A percentile compares a stretch with the other conserved stretches of the same genome.
Evolutionary conservation across 2,329 filamentous ascomycete genomes (phyloP).

Genomic region (Geosmithia flava): DNA sequence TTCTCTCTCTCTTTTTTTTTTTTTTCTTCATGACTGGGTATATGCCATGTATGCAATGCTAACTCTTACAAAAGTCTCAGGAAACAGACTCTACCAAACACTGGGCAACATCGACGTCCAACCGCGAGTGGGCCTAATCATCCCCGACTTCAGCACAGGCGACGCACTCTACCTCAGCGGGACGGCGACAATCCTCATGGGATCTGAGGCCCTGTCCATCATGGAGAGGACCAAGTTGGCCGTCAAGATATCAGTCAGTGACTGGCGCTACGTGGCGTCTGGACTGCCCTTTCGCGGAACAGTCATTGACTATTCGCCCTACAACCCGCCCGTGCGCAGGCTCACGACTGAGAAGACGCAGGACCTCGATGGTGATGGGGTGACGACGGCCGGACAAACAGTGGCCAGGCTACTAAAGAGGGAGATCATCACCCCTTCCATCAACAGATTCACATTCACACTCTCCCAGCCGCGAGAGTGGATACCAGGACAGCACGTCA

Average conservation of each 20-base stretch:
- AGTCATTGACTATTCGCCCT: slow-evolving; percentile 52
- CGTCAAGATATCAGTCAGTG: slow-evolving; percentile 51
- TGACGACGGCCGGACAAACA: slow-evolving; percentile 6
- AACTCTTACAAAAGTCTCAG: slow-evolving; percentile 46
- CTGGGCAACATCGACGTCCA: slow-evolving; percentile 63
- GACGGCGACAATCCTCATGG: slow-evolving; percentile 51
- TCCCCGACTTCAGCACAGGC: slow-evolving; percentile 64
- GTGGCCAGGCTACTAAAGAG: slow-evolving; percentile 45
- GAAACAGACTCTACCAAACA: slow-evolving; percentile 74
- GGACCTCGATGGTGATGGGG: neutral
- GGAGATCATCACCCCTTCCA: slow-evolving; percentile 48
- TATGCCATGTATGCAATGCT: too few species aligned
- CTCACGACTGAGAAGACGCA: slow-evolving; percentile 42
- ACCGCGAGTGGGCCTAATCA: slow-evolving; percentile 54
- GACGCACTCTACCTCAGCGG: slow-evolving; percentile 67
- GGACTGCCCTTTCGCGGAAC: slow-evolving; percentile 58
- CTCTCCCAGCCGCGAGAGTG: slow-evolving; percentile 28
- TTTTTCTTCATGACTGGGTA: too few species aligned
- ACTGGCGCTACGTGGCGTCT: slow-evolving; percentile 47
- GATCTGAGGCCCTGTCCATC: slow-evolving; percentile 45
- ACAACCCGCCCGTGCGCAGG: slow-evolving; percentile 63
- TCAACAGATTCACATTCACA: slow-evolving; percentile 49
- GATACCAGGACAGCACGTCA: slow-evolving; percentile 64
- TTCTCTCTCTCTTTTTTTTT: neutral
- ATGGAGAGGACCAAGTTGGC: slow-evolving; percentile 62